These are phyloP conservation scores for Cryptosporidium parvum DNA, from an alignment of 169 alveolate species.

Conservation along the genomic window DNA sequence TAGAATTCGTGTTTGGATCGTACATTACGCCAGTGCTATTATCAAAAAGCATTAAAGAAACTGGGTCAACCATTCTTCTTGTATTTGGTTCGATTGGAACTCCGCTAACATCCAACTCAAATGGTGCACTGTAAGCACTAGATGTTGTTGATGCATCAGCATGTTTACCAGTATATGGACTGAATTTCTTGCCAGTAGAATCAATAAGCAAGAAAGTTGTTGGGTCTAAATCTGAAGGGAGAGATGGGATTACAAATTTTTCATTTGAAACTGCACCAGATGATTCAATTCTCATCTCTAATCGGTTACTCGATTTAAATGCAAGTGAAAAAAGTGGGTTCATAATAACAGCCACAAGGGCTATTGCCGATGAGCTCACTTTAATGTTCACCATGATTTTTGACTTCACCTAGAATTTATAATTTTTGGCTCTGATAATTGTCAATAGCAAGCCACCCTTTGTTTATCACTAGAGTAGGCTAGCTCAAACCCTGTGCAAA, in stretches of 20 bases:
- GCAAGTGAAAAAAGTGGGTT: slow-evolving; percentile 25
- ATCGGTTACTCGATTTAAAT: slow-evolving; percentile 26
- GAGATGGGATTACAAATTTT: background rate
- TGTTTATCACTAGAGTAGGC: slow-evolving; percentile 7
- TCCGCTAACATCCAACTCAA: slow-evolving; percentile 34
- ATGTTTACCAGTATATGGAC: slow-evolving; percentile 31
- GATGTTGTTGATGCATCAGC: background rate
- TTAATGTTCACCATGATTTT: slow-evolving; percentile 22
- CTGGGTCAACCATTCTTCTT: slow-evolving; percentile 29
- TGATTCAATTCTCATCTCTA: slow-evolving; percentile 48
- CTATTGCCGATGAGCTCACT: slow-evolving; percentile 52
- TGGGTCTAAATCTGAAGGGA: slow-evolving; percentile 40
- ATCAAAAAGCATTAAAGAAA: slow-evolving; percentile 28
- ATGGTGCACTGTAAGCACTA: slow-evolving; percentile 28
- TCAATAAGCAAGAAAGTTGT: slow-evolving; percentile 29
- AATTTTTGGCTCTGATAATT: background rate
- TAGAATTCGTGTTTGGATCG: background rate
- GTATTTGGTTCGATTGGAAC: slow-evolving; percentile 52
- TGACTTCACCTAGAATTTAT: background rate
- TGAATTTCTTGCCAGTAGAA: slow-evolving; percentile 23
- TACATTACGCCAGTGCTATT: slow-evolving; percentile 15
- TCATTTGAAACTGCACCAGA: slow-evolving; percentile 36
- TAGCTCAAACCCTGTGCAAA: slow-evolving; percentile 21
- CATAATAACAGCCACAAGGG: slow-evolving; percentile 40
- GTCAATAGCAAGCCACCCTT: slow-evolving; percentile 16